Evolutionary conservation across 2,329 filamentous ascomycete genomes (phyloP).

Genomic region (Colletotrichum cuscutae): DNA sequence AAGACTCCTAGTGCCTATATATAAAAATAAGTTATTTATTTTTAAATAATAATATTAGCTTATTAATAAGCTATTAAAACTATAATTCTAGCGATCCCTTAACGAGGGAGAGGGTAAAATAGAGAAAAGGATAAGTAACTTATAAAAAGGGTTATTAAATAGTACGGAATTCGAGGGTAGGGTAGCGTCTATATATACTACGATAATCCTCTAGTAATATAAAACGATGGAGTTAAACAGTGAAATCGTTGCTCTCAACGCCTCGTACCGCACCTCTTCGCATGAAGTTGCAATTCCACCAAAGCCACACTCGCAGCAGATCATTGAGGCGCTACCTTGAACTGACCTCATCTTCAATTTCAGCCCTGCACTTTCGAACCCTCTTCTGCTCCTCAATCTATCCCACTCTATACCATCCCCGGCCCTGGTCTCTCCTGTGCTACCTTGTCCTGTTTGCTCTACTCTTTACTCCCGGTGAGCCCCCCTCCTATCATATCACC

Average conservation of each 20-base stretch:
- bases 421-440: constrained; percentile 1
- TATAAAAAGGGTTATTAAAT: too few relatives aligned
- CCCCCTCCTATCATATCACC: constrained; percentile 5
- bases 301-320: constrained; percentile 34
- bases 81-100: too few relatives aligned
- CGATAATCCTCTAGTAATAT: too few relatives aligned
- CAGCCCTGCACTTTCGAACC: not conserved
- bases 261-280: constrained; percentile 13
- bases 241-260: not conserved
- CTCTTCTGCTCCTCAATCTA: not conserved
- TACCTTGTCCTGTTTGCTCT: constrained; percentile 10
- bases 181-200: too few relatives aligned
- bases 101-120: too few relatives aligned
- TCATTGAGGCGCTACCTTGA: constrained; percentile 32
- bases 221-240: too few relatives aligned
- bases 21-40: too few relatives aligned
- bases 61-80: too few relatives aligned
- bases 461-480: not conserved
- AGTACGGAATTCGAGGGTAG: too few relatives aligned
- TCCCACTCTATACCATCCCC: not conserved
- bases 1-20: too few relatives aligned
- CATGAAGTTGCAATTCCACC: constrained; percentile 33
- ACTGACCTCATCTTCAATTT: constrained; percentile 19
- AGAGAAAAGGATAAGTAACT: too few relatives aligned
- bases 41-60: too few relatives aligned